A percentile compares a stretch with the other conserved stretches of the same genome.
phyloP scores from a whole-genome alignment of 257 asterid species.

The Cruciata laevipes region DNA sequence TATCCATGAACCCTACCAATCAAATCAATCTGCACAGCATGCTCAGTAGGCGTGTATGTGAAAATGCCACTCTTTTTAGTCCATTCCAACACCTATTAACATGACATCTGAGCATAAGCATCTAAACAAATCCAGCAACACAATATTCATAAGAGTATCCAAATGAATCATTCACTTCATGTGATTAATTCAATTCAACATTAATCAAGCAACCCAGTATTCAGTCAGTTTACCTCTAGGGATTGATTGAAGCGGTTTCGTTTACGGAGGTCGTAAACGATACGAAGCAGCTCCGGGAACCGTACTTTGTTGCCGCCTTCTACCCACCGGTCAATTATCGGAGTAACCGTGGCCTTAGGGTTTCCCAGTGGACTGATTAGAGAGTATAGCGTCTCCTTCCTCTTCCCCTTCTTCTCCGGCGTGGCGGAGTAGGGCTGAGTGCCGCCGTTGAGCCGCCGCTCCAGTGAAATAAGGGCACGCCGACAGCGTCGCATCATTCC shows the following conservation, averaged over 20 bases:
- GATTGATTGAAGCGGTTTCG: constrained; percentile 74
- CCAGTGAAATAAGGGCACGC: constrained; percentile 1
- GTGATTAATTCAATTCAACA: neutral
- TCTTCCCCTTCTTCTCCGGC: constrained; percentile 18
- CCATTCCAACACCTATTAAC: constrained; percentile 65
- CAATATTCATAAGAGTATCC: neutral
- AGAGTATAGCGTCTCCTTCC: constrained; percentile 44
- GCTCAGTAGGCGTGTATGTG: constrained; percentile 55
- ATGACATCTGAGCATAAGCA: neutral
- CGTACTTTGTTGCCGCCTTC: constrained; percentile 43
- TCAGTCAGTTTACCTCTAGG: constrained; percentile 42
- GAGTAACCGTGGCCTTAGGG: constrained; percentile 45
- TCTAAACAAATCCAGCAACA: neutral
- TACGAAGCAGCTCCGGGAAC: constrained; percentile 74
- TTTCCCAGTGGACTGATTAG: constrained; percentile 77
- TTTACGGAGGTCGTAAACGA: constrained; percentile 66
- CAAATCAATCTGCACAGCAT: constrained; percentile 76
- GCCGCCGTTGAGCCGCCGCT: neutral
- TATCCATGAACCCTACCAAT: constrained; percentile 68
- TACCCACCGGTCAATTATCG: constrained; percentile 69
- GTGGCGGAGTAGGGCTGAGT: constrained; percentile 11
- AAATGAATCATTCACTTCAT: neutral
- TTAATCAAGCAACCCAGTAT: neutral
- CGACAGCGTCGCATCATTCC: constrained; percentile 1
- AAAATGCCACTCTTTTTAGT: constrained; percentile 33